phyloP scores from a whole-genome alignment of 2,329 filamentous ascomycete genomes.

The Cercospora sp. region DNA sequence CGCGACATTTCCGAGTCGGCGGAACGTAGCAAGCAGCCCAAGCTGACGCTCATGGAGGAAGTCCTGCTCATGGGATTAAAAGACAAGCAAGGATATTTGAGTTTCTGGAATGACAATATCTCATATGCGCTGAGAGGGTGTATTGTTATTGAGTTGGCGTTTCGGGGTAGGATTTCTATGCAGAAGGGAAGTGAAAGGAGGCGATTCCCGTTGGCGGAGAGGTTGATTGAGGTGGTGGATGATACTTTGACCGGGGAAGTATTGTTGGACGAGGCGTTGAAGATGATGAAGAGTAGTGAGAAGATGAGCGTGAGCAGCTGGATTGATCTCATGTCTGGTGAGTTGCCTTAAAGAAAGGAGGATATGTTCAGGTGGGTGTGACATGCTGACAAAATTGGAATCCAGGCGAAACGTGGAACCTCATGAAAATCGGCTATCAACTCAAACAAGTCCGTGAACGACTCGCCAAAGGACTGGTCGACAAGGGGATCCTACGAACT shows the following conservation, averaged over 20 bases:
- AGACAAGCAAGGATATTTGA: constrained; percentile 98
- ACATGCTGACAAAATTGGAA: constrained; percentile 11
- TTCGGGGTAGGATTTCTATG: constrained; percentile 96
- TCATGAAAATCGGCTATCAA: constrained; percentile 99
- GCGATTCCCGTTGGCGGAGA: constrained; percentile 88
- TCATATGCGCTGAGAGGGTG: constrained; percentile 96
- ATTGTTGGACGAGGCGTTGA: constrained; percentile 92
- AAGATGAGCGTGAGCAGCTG: constrained; percentile 99
- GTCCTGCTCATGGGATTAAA: constrained; percentile 92
- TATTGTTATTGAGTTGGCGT: constrained; percentile 96
- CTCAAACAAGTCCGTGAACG: constrained; percentile 98
- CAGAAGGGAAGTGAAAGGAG: constrained; percentile 91
- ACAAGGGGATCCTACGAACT: constrained; percentile 96
- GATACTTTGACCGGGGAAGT: constrained; percentile 96
- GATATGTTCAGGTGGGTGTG: neutral
- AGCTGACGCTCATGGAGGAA: constrained; percentile 98
- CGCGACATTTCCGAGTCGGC: constrained; percentile 95
- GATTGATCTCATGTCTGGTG: constrained; percentile 99
- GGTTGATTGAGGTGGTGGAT: constrained; percentile 94
- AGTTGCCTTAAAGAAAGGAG: neutral
- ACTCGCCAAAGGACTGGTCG: constrained; percentile 92
- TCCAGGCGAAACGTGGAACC: constrained; percentile 95
- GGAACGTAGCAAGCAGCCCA: constrained; percentile 95
- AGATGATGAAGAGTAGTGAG: constrained; percentile 99
- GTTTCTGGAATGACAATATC: constrained; percentile 99